Evolutionary conservation across 495 filamentous ascomycete species (phyloP).

Genomic region (Penicillium paxilli): DNA sequence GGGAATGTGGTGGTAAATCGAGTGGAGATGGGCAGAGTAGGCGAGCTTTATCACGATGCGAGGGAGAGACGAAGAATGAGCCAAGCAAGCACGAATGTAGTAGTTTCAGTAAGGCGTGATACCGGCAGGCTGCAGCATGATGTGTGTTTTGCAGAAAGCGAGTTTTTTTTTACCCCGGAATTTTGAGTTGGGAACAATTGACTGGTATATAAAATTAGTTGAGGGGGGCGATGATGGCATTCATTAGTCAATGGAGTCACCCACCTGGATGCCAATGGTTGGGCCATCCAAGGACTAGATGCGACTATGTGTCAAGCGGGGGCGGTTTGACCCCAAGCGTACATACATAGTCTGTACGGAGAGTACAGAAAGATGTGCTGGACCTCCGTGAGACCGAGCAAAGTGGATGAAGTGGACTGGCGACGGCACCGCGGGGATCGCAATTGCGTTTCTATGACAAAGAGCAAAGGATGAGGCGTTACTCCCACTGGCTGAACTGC

Average conservation of each 20-base stretch:
- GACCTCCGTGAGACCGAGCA: slow-evolving; percentile 18
- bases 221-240: slow-evolving; percentile 18
- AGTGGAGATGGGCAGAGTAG: not conserved
- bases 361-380: too few species aligned
- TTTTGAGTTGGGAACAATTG: slow-evolving; percentile 7
- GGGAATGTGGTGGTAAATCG: not conserved
- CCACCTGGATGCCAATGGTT: slow-evolving; percentile 9
- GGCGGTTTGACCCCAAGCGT: slow-evolving; percentile 9
- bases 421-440: not conserved
- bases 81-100: slow-evolving; percentile 13
- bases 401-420: slow-evolving; percentile 8
- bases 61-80: slow-evolving; percentile 5
- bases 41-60: slow-evolving; percentile 11
- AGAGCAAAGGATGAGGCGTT: not conserved
- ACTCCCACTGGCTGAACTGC: too few species aligned
- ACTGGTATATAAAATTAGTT: slow-evolving; percentile 21
- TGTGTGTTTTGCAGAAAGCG: slow-evolving; percentile 14
- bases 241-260: slow-evolving; percentile 21
- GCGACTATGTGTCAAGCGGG: slow-evolving; percentile 22
- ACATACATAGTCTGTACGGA: too few species aligned
- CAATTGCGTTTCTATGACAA: slow-evolving; percentile 21
- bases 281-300: slow-evolving; percentile 8
- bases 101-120: slow-evolving; percentile 9
- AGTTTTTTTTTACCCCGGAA: slow-evolving; percentile 24
- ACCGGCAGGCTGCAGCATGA: slow-evolving; percentile 19